Percentiles rank a stretch among this genome's conserved stretches.
These are phyloP conservation scores for Globisporangium takayamanum DNA, from an alignment of 352 stramenopile genomes.

Conservation along the genomic window DNA sequence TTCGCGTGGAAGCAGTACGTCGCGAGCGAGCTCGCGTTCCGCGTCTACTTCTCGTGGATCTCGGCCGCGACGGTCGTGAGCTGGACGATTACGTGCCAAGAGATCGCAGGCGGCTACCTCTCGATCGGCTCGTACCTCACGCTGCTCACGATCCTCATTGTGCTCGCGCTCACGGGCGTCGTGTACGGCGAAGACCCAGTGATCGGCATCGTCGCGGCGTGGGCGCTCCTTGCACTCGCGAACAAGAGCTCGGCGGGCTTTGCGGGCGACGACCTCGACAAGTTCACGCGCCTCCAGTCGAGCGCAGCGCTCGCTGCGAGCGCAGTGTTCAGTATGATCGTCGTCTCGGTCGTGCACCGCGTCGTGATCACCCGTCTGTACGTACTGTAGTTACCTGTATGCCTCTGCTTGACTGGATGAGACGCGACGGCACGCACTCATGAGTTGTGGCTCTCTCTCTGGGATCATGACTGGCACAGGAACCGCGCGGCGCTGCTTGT, in stretches of 20 bases:
- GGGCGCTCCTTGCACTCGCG: conserved; percentile 42
- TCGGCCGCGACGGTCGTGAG: conserved; percentile 41
- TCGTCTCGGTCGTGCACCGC: conserved; percentile 29
- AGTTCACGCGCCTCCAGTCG: conserved; percentile 36
- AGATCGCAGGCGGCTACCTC: conserved; percentile 27
- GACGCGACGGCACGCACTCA: not conserved
- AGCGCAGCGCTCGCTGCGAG: conserved; percentile 31
- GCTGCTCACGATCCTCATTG: conserved; percentile 38
- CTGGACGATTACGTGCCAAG: conserved; percentile 48
- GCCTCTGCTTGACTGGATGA: not conserved
- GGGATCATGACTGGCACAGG: not conserved
- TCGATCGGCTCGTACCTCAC: conserved; percentile 34
- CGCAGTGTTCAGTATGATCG: conserved; percentile 18
- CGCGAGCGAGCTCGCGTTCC: conserved; percentile 53
- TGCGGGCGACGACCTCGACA: conserved; percentile 13
- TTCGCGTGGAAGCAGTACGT: conserved; percentile 51
- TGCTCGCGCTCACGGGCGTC: conserved; percentile 33
- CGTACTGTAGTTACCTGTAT: not conserved
- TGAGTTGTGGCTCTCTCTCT: not conserved
- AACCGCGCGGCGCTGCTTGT: conserved; percentile 11
- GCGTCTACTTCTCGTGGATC: conserved; percentile 63
- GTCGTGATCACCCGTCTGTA: conserved; percentile 14
- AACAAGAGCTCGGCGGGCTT: conserved; percentile 29
- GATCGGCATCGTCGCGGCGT: conserved; percentile 44
- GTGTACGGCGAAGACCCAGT: conserved; percentile 47